These are phyloP conservation scores for Volutella citrinella DNA, from an alignment of 2,329 filamentous ascomycete genomes.

Conservation along the genomic window DNA sequence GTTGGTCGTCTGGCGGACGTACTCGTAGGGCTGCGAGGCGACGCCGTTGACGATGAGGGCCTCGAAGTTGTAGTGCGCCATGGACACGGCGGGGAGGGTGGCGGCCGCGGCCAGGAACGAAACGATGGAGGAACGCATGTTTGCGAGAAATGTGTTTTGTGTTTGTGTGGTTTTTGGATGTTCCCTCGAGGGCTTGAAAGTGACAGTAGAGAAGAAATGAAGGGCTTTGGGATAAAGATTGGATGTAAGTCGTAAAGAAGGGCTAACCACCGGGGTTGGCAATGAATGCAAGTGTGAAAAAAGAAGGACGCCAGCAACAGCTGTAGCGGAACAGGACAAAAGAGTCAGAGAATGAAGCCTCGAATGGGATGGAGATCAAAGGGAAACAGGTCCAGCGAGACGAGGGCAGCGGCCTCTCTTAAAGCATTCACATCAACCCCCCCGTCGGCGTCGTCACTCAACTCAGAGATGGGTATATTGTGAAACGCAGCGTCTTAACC, in stretches of 20 bases:
- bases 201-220: not conserved
- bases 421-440: no score
- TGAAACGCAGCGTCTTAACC: no score
- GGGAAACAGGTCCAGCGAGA: no score
- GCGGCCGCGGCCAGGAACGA: conserved; percentile 24
- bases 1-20: conserved; percentile 45
- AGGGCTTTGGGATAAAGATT: not conserved
- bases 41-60: conserved; percentile 45
- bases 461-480: no score
- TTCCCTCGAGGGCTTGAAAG: not conserved
- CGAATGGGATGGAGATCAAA: no score
- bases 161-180: not conserved
- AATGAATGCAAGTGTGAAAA: not conserved
- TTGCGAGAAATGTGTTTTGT: conserved; percentile 16
- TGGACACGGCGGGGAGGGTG: conserved; percentile 18
- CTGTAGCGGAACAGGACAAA: not conserved
- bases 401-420: no score
- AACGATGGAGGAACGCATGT: conserved; percentile 25
- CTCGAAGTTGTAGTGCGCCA: conserved; percentile 44
- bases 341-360: not conserved
- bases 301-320: not conserved
- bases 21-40: conserved; percentile 43
- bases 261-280: not conserved
- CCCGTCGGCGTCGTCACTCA: no score
- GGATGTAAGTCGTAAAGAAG: not conserved